A percentile compares a stretch with the other conserved stretches of the same genome.
Conservation (phyloP, 2,329 filamentous ascomycete genomes). For the Aureobasidium sp. region DNA sequence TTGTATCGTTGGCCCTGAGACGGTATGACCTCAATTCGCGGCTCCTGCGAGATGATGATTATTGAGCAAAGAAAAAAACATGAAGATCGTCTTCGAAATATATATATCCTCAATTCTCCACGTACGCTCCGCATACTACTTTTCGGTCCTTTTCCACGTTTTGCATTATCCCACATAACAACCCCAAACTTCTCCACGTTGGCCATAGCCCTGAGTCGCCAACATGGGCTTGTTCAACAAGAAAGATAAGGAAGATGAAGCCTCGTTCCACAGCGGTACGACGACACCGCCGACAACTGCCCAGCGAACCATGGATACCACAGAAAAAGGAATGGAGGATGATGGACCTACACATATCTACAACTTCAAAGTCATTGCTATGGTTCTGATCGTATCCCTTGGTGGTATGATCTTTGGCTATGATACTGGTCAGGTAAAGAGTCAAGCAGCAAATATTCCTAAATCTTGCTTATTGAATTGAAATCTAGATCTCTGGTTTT, state of each 20-base stretch:
- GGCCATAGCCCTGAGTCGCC: neutral
- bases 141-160: slow-evolving; percentile 15
- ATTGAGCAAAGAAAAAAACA: neutral
- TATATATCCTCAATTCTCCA: neutral
- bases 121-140: neutral
- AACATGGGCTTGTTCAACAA: slow-evolving; percentile 13
- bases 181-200: slow-evolving; percentile 12
- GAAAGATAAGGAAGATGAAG: slow-evolving; percentile 10
- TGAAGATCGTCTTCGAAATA: neutral
- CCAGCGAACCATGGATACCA: neutral
- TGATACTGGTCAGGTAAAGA: slow-evolving; percentile 39
- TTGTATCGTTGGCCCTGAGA: neutral
- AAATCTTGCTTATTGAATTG: neutral
- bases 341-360: slow-evolving; percentile 17
- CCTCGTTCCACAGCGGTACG: neutral
- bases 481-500: slow-evolving; percentile 47
- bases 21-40: slow-evolving; percentile 10
- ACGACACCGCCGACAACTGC: neutral
- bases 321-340: slow-evolving; percentile 9
- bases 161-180: neutral
- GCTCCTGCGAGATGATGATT: neutral
- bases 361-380: slow-evolving; percentile 24
- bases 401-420: slow-evolving; percentile 34
- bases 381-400: slow-evolving; percentile 30
- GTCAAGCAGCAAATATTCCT: too few species aligned